Conservation (phyloP, 768 basidiomycete species). For the Cystofilobasidium ferigula region DNA sequence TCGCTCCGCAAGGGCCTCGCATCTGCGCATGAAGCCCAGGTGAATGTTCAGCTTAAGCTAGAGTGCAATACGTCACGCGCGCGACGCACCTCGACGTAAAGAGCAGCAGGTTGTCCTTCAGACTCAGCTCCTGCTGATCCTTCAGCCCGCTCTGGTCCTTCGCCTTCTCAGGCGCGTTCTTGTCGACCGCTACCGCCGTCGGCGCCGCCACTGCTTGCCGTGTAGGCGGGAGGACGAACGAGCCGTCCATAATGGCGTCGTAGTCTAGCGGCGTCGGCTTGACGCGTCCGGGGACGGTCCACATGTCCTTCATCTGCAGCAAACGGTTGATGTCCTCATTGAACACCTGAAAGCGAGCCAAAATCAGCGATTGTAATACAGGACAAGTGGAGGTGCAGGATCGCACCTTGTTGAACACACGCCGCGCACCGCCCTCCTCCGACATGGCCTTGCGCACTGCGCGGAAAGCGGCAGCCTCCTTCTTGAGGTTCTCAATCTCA, state of each 20-base stretch:
- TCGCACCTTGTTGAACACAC: conserved; percentile 72
- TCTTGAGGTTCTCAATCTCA: conserved; percentile 79
- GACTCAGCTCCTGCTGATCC: conserved; percentile 66
- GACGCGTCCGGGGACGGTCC: conserved; percentile 61
- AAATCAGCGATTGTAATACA: neutral
- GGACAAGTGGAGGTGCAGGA: neutral
- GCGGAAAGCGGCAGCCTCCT: conserved; percentile 78
- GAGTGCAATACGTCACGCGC: too few relatives aligned
- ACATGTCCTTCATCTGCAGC: conserved; percentile 91
- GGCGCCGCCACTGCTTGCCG: conserved; percentile 28
- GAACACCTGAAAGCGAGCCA: conserved; percentile 55
- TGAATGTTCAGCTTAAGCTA: neutral
- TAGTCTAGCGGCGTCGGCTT: conserved; percentile 76
- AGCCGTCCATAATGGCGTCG: conserved; percentile 56
- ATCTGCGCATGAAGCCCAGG: conserved; percentile 43
- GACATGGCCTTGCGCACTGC: conserved; percentile 63
- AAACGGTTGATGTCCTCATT: conserved; percentile 74
- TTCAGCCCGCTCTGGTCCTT: conserved; percentile 45
- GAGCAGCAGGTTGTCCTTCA: conserved; percentile 69
- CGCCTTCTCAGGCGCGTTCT: conserved; percentile 8
- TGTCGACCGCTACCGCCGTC: too few relatives aligned
- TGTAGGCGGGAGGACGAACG: conserved; percentile 43
- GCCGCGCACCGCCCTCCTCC: conserved; percentile 49
- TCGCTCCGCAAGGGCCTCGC: conserved; percentile 61
- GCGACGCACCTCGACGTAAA: conserved; percentile 72